phyloP scores from a whole-genome alignment of 1,284 basidiomycete species.

The Cutaneotrichosporon sp. region DNA sequence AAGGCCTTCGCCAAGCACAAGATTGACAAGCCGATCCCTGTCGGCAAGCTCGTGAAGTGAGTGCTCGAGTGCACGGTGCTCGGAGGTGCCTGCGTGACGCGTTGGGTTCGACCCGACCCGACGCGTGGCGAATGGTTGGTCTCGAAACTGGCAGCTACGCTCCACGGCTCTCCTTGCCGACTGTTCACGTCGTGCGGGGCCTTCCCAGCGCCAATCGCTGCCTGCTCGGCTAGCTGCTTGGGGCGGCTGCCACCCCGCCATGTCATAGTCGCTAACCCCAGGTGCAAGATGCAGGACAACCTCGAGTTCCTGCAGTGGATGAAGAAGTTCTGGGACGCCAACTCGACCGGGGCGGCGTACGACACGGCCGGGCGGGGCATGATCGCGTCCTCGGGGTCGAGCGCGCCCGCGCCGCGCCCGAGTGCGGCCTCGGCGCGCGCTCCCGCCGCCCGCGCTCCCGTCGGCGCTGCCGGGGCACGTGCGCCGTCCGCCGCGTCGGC shows the following conservation, averaged over 20 bases:
- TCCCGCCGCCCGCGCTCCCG: conserved; percentile 17
- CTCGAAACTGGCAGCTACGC: no score
- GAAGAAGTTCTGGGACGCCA: conserved; percentile 92
- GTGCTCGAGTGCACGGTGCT: conserved; percentile 16
- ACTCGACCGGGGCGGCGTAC: conserved; percentile 85
- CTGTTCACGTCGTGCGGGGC: no score
- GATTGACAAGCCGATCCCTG: conserved; percentile 95
- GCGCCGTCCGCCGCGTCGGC: conserved; percentile 32
- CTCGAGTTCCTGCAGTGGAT: conserved; percentile 98
- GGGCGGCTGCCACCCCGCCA: not conserved
- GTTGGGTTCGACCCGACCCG: not conserved
- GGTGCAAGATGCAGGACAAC: conserved; percentile 99
- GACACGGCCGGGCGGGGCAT: conserved; percentile 69
- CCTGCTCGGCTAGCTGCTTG: not conserved
- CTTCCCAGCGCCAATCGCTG: no score
- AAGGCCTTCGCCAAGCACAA: conserved; percentile 82
- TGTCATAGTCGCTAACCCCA: conserved; percentile 18
- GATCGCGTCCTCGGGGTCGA: conserved; percentile 27
- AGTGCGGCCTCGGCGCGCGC: conserved; percentile 22
- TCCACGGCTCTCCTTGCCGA: no score
- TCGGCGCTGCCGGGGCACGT: conserved; percentile 17
- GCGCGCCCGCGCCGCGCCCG: conserved; percentile 17
- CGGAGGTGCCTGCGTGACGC: not conserved
- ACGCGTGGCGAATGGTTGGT: no score
- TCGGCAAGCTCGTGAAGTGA: conserved; percentile 83